Conservation (phyloP, 2,329 filamentous ascomycete genomes). For the Phyllosticta ampelicida region DNA sequence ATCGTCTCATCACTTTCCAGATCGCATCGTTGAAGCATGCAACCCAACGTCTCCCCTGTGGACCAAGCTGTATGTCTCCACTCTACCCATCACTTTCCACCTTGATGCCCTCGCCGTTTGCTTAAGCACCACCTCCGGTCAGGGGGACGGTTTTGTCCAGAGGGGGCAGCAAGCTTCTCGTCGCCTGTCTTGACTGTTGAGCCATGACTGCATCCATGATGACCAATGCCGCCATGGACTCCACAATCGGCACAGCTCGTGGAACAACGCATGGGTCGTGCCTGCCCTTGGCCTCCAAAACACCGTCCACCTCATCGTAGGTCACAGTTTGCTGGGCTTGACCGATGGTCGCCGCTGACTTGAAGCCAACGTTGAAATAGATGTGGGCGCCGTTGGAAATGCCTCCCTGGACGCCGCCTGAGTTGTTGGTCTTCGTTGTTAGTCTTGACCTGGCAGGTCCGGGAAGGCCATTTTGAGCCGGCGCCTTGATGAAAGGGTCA, state of each 20-base stretch:
- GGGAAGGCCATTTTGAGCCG: slow-evolving; percentile 35
- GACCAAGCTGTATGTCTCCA: background rate
- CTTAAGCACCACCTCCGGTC: slow-evolving; percentile 9
- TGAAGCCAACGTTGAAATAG: slow-evolving; percentile 93
- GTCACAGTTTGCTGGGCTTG: slow-evolving; percentile 68
- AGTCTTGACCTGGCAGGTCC: slow-evolving; percentile 45
- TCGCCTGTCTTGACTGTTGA: slow-evolving; percentile 52
- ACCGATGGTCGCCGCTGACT: slow-evolving; percentile 86
- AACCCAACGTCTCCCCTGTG: background rate
- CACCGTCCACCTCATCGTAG: slow-evolving; percentile 65
- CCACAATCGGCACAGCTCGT: slow-evolving; percentile 75
- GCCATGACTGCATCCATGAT: slow-evolving; percentile 80
- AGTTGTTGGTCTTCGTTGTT: slow-evolving; percentile 87
- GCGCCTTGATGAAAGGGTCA: slow-evolving; percentile 64
- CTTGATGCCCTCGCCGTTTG: slow-evolving; percentile 6
- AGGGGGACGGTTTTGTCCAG: slow-evolving; percentile 29
- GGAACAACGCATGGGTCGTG: slow-evolving; percentile 93
- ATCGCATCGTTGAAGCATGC: background rate
- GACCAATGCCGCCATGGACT: slow-evolving; percentile 82
- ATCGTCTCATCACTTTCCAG: background rate
- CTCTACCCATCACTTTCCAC: slow-evolving; percentile 4
- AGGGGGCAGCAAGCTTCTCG: slow-evolving; percentile 27
- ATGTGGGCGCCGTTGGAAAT: slow-evolving; percentile 89
- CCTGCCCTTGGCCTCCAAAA: slow-evolving; percentile 79
- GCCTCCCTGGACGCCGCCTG: slow-evolving; percentile 86